phyloP scores from a whole-genome alignment of 345 rosid genomes.

The Moricandia moricandioides region DNA sequence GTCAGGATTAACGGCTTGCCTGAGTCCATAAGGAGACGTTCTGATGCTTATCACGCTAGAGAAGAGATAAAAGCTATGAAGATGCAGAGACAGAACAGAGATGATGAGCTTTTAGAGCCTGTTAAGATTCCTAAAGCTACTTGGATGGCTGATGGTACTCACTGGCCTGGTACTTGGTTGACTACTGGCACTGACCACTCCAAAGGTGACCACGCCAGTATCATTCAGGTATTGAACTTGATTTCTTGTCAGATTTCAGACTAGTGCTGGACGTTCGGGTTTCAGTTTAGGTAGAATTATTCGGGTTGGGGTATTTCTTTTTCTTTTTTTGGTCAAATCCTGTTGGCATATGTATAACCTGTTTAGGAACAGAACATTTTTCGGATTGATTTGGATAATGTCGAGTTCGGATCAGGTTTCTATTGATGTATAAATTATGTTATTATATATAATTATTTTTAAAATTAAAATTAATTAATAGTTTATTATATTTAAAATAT shows the following conservation, averaged over 20 bases:
- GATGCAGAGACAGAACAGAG: conserved; percentile 71
- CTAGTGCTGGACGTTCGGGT: no score
- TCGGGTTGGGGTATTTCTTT: no score
- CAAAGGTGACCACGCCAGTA: conserved; percentile 85
- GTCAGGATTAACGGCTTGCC: conserved; percentile 87
- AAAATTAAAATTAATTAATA: no score
- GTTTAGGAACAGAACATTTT: no score
- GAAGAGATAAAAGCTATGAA: conserved; percentile 97
- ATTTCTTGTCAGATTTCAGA: background rate
- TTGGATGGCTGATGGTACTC: conserved; percentile 99
- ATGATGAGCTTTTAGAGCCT: conserved; percentile 59
- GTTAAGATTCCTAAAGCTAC: conserved; percentile 91
- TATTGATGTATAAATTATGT: no score
- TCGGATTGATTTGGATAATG: no score
- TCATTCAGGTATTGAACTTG: conserved; percentile 65
- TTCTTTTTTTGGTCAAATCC: no score
- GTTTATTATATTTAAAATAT: no score
- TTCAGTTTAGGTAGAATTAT: no score
- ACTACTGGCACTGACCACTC: conserved; percentile 66
- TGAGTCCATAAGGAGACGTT: conserved; percentile 89
- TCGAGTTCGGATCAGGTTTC: no score
- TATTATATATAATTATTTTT: no score
- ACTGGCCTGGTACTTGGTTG: conserved; percentile 99
- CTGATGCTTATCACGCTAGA: conserved; percentile 91
- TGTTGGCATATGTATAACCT: no score